Conservation (phyloP, 1,284 basidiomycete species). For the Papiliotrema flavescens region DNA sequence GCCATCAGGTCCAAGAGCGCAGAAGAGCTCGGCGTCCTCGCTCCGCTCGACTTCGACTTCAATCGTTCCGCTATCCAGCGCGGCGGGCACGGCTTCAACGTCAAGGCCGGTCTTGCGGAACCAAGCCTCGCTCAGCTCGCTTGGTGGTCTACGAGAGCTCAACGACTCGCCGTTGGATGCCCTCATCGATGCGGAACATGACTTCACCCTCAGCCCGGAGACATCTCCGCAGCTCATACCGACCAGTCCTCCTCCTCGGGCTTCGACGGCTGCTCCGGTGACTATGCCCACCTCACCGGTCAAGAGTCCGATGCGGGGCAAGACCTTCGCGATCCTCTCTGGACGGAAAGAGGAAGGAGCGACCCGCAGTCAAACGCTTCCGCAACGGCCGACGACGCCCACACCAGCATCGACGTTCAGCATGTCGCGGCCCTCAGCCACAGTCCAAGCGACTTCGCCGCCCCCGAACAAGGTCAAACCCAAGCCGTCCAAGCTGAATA, state of each 20-base stretch:
- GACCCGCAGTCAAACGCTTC: neutral
- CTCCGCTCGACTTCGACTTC: slow-evolving; percentile 7
- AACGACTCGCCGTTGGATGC: slow-evolving; percentile 12
- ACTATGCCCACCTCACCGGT: neutral
- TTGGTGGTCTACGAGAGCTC: slow-evolving; percentile 3
- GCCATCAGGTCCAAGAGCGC: slow-evolving; percentile 27
- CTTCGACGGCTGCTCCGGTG: neutral
- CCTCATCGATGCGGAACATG: slow-evolving; percentile 19
- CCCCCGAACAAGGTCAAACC: slow-evolving; percentile 19
- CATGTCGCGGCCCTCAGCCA: slow-evolving; percentile 14
- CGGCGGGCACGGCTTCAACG: neutral
- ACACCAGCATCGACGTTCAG: slow-evolving; percentile 7
- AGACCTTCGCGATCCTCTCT: neutral
- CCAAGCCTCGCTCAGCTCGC: slow-evolving; percentile 9
- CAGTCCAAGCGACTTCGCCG: slow-evolving; percentile 2
- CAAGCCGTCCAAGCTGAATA: slow-evolving; percentile 28
- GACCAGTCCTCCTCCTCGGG: neutral
- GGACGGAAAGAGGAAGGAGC: slow-evolving; percentile 3
- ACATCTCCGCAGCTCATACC: slow-evolving; percentile 11
- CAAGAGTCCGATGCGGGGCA: neutral
- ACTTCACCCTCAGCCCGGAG: slow-evolving; percentile 24
- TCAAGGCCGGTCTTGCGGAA: neutral
- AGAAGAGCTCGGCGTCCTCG: slow-evolving; percentile 12
- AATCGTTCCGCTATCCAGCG: neutral
- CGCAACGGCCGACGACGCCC: neutral